Evolutionary conservation across 306 rosid species (phyloP).

Genomic region (Ormosia semicastrata): DNA sequence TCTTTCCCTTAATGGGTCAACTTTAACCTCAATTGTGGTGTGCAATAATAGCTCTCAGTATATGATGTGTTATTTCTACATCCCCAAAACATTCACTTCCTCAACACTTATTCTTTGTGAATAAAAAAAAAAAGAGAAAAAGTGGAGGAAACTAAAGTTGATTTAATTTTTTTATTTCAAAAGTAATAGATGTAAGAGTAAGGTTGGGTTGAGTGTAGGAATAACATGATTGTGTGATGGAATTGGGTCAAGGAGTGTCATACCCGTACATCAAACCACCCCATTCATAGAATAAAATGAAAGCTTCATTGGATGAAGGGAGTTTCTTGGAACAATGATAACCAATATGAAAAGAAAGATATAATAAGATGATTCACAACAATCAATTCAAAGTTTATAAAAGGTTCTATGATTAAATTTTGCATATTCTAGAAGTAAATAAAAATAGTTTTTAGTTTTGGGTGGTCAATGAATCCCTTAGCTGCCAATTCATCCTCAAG

Average conservation of each 20-base stretch:
- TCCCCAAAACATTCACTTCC: too few relatives aligned
- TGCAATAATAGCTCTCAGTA: not conserved
- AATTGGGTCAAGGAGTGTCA: constrained; percentile 21
- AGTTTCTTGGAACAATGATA: not conserved
- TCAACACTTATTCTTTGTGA: too few relatives aligned
- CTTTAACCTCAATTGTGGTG: not conserved
- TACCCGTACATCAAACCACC: constrained; percentile 7
- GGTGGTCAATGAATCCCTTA: not conserved
- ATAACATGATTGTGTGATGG: not conserved
- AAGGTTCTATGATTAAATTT: not conserved
- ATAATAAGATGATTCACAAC: not conserved
- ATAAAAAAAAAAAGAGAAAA: too few relatives aligned
- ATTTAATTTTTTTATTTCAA: too few relatives aligned
- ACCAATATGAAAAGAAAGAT: not conserved
- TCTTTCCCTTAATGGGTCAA: constrained; percentile 10
- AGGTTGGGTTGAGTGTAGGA: too few relatives aligned
- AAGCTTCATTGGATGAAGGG: not conserved
- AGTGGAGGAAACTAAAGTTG: too few relatives aligned
- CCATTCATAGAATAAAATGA: not conserved
- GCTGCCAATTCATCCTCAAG: not conserved
- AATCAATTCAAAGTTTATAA: not conserved
- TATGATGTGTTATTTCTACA: not conserved
- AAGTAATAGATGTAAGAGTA: too few relatives aligned
- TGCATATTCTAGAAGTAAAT: not conserved
- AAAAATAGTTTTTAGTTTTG: not conserved